Evolutionary conservation across 2,329 filamentous ascomycete genomes (phyloP).

Genomic region (Metarhizium album): DNA sequence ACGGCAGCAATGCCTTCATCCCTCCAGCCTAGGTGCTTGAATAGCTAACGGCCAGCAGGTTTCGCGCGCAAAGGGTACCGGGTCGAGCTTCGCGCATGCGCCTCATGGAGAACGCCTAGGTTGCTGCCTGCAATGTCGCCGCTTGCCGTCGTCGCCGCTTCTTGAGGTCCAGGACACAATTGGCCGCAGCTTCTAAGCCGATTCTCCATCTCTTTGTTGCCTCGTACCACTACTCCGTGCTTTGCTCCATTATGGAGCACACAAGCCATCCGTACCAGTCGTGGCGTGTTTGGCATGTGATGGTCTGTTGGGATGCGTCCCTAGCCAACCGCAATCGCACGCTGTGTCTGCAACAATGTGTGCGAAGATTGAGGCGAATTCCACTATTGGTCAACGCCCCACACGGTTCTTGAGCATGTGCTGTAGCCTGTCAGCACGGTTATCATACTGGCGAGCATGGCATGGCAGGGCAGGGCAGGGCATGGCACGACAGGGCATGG

Average conservation of each 20-base stretch:
- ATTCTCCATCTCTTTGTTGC: background rate
- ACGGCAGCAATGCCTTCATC: background rate
- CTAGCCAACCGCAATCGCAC: slow-evolving; percentile 9
- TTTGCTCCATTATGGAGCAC: background rate
- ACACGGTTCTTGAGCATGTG: background rate
- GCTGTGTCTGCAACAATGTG: background rate
- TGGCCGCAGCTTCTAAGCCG: background rate
- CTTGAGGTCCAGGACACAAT: background rate
- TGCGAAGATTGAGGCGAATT: background rate
- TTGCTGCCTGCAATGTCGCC: background rate
- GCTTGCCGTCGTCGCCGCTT: background rate
- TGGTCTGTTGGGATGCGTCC: slow-evolving; percentile 2
- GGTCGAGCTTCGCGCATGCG: no score
- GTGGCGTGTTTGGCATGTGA: slow-evolving; percentile 3
- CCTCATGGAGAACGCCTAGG: background rate
- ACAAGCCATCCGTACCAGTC: background rate
- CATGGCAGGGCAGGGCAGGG: background rate
- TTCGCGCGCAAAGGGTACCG: no score
- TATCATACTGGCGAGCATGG: background rate
- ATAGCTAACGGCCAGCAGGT: background rate
- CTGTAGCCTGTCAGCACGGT: no score
- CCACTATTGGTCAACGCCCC: background rate
- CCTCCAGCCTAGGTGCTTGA: no score
- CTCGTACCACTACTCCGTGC: background rate
- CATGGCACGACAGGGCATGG: no score